Percentiles rank a stretch among this genome's conserved stretches.
Conservation (phyloP, 176 grass and related monocot species). For the Juncus effusus region DNA sequence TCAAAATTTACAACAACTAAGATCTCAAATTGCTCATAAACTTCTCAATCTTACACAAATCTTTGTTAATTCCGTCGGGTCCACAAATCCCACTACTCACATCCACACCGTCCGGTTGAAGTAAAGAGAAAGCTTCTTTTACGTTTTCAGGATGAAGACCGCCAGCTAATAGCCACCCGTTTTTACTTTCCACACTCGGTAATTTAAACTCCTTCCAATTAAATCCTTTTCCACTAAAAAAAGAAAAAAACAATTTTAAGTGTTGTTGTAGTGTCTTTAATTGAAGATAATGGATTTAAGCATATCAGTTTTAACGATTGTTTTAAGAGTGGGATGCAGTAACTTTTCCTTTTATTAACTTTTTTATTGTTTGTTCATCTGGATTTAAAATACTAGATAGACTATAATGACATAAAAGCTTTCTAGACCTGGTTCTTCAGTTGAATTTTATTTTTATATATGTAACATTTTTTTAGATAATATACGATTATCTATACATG, state of each 20-base stretch:
- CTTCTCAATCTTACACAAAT: constrained; percentile 46
- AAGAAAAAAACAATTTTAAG: not conserved
- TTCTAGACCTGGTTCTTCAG: too few species aligned
- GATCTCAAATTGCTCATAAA: constrained; percentile 57
- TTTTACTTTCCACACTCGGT: constrained; percentile 58
- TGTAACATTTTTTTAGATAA: too few species aligned
- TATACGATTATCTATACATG: too few species aligned
- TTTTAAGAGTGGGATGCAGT: too few species aligned
- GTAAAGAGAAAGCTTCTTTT: constrained; percentile 45
- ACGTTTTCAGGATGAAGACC: constrained; percentile 86
- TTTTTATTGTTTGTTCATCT: too few species aligned
- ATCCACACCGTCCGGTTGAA: constrained; percentile 71
- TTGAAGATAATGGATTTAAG: too few species aligned
- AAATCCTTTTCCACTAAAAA: constrained; percentile 85
- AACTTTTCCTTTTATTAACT: too few species aligned
- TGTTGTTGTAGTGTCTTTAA: too few species aligned
- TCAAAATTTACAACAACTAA: constrained; percentile 21
- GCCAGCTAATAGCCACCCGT: constrained; percentile 85
- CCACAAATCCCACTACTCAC: constrained; percentile 89
- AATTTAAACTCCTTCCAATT: constrained; percentile 47
- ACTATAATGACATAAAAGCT: too few species aligned
- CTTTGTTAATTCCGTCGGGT: constrained; percentile 62
- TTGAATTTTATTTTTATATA: too few species aligned
- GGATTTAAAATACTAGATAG: too few species aligned
- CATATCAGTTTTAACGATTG: too few species aligned